Conservation (phyloP, 1,139 yeast species). For the Casaregolazyma suthepensis region DNA sequence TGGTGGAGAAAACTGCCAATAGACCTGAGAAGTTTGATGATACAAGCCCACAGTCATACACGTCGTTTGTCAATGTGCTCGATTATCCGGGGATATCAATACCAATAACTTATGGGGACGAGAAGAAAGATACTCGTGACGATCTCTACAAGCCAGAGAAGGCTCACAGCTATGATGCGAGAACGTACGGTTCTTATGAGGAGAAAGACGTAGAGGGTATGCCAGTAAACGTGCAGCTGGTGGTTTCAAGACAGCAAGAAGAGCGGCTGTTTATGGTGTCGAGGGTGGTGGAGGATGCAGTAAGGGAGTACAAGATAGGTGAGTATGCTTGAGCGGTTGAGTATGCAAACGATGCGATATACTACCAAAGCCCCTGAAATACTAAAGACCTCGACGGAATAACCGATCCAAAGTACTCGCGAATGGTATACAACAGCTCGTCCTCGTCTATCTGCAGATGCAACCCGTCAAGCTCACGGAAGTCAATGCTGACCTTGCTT, state of each 20-base stretch:
- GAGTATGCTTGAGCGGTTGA: no score
- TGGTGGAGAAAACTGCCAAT: slow-evolving; percentile 3
- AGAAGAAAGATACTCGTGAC: slow-evolving; percentile 31
- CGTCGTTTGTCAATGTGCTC: slow-evolving; percentile 44
- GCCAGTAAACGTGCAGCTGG: slow-evolving; percentile 10
- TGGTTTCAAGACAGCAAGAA: slow-evolving; percentile 5
- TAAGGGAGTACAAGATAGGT: neutral
- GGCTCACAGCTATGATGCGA: neutral
- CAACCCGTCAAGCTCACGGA: slow-evolving; percentile 48
- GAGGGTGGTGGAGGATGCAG: neutral
- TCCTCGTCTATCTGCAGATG: slow-evolving; percentile 60
- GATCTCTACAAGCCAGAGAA: neutral
- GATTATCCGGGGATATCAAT: slow-evolving; percentile 48
- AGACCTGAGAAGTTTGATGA: slow-evolving; percentile 2
- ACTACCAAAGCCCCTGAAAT: neutral
- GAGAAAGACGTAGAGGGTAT: slow-evolving; percentile 5
- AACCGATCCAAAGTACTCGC: slow-evolving; percentile 4
- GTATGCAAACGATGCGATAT: neutral
- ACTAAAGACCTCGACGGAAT: neutral
- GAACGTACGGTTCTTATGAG: neutral
- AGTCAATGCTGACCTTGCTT: slow-evolving; percentile 45
- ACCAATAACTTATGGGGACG: slow-evolving; percentile 47
- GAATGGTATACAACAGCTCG: slow-evolving; percentile 8
- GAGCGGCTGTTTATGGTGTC: slow-evolving; percentile 4
- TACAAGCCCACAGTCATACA: slow-evolving; percentile 18